A percentile compares a stretch with the other conserved stretches of the same genome.
These are phyloP conservation scores for Ascochyta lentis DNA, from an alignment of 2,329 filamentous ascomycete genomes.

Conservation along the genomic window DNA sequence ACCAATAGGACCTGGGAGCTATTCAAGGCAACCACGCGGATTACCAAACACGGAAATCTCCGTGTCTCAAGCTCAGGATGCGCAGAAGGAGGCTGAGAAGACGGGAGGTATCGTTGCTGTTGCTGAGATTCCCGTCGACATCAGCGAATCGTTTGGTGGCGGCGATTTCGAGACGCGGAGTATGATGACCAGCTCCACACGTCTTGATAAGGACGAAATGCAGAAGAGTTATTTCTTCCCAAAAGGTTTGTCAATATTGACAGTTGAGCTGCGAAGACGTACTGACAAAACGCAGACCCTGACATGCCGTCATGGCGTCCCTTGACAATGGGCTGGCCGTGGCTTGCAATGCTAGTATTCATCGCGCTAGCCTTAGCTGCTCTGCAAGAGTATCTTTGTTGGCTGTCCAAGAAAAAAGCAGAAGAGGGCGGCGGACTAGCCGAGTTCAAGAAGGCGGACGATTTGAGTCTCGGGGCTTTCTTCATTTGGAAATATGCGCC, in stretches of 20 bases:
- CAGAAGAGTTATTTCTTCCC: slow-evolving; percentile 51
- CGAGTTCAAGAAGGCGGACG: slow-evolving; percentile 37
- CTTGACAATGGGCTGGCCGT: slow-evolving; percentile 48
- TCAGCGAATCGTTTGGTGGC: slow-evolving; percentile 50
- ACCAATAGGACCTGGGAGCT: slow-evolving; percentile 17
- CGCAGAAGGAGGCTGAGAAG: slow-evolving; percentile 52
- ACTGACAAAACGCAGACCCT: slow-evolving; percentile 35
- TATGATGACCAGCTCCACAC: slow-evolving; percentile 28
- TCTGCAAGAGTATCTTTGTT: slow-evolving; percentile 48
- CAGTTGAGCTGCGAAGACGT: not conserved
- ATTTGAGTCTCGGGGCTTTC: slow-evolving; percentile 38
- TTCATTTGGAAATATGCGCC: slow-evolving; percentile 52
- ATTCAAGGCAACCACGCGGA: slow-evolving; percentile 30
- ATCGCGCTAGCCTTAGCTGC: slow-evolving; percentile 45
- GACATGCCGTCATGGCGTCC: slow-evolving; percentile 51
- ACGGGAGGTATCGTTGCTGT: slow-evolving; percentile 54
- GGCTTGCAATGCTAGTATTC: slow-evolving; percentile 41
- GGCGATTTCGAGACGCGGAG: slow-evolving; percentile 42
- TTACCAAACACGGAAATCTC: slow-evolving; percentile 26
- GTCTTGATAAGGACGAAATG: slow-evolving; percentile 24
- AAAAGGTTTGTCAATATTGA: slow-evolving; percentile 22
- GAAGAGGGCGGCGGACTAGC: slow-evolving; percentile 36
- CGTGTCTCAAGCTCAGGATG: slow-evolving; percentile 39
- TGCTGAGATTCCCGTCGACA: slow-evolving; percentile 50
- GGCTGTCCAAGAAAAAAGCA: slow-evolving; percentile 37